phyloP scores from a whole-genome alignment of 108 stramenopile species.

The Cyclotella atomus region DNA sequence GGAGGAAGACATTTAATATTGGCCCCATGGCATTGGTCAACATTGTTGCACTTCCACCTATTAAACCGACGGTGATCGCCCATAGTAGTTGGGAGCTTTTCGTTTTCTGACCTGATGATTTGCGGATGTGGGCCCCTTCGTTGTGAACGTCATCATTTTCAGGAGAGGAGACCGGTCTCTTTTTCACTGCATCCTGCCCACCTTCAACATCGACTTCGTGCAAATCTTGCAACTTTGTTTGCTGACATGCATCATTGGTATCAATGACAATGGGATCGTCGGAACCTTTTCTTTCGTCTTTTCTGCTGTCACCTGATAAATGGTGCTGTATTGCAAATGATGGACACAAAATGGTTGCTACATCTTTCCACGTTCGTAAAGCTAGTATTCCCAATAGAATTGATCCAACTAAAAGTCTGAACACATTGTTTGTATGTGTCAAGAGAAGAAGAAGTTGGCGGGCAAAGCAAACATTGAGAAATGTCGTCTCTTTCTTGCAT shows the following conservation, averaged over 20 bases:
- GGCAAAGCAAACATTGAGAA: too few species aligned
- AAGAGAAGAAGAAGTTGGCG: neutral
- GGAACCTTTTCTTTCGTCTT: constrained; percentile 24
- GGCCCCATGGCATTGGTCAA: constrained; percentile 65
- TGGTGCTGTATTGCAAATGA: constrained; percentile 34
- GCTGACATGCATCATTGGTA: neutral
- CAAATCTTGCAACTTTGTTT: neutral
- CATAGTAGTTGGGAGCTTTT: constrained; percentile 27
- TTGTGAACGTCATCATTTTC: neutral
- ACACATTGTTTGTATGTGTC: neutral
- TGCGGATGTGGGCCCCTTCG: neutral
- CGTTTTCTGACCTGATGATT: neutral
- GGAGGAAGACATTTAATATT: constrained; percentile 59
- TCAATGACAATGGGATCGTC: neutral
- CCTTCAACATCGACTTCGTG: constrained; percentile 13
- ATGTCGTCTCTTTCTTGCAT: too few species aligned
- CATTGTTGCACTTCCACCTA: constrained; percentile 55
- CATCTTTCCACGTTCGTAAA: constrained; percentile 51
- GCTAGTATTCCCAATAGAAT: constrained; percentile 49
- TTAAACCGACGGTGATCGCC: constrained; percentile 50
- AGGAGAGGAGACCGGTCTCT: neutral
- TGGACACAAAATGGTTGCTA: constrained; percentile 22
- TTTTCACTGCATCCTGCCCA: constrained; percentile 10
- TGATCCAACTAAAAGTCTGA: constrained; percentile 41
- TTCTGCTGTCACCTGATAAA: constrained; percentile 31